Base-by-base conservation (phyloP, 2,329 filamentous ascomycete genomes). In the Sphaceloma murrayae region DNA sequence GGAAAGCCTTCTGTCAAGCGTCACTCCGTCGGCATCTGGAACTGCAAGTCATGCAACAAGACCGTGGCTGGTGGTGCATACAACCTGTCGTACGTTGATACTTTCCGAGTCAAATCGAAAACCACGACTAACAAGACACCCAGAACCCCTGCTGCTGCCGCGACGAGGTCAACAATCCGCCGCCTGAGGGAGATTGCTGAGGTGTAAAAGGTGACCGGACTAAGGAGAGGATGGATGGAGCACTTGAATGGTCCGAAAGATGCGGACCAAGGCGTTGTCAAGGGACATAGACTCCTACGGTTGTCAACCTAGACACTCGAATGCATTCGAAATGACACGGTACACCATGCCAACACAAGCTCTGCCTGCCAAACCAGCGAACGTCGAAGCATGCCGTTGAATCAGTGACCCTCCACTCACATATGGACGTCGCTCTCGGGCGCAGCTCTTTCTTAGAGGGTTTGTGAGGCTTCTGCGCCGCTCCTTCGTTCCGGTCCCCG, bases 161-260 rank as follows among this genome's bases (percentile, higher is more conserved):
- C 88, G 62, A 94, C 88, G 72, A 80, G 88, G 72, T 95, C 88
- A 60, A 95, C 88, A 62, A 87, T 95, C 72, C 85, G 88, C 74
- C 83, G 88, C 80, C 78, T 95, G 74, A 83, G 88, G 68, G 88
- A 95, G 75, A 94, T 94, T 74, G 85, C 85, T 66, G 88, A 94
- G 80, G 85, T 93, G 72, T 89, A 85, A 75, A 46, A 46, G 45
- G 52, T 32, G 13, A 48, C 40, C 34, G 42, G 45, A 42, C n/a
- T n/a, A 29, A 44, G 34, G 33, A 40, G 32, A 38, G 43, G 43
- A 45, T 48, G 43, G 45, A 47, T 39, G 43, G 38, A 46, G 48
- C 46, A 45, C 48, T 47, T 49, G 47, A 47, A 47, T 32, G 48
- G 45, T 46, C 44, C 45, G 45, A 47, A 46, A 43, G 40, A 43